Evolutionary conservation across 1,139 yeast species (phyloP).

Genomic region (Nakaseomyces bracarensis): DNA sequence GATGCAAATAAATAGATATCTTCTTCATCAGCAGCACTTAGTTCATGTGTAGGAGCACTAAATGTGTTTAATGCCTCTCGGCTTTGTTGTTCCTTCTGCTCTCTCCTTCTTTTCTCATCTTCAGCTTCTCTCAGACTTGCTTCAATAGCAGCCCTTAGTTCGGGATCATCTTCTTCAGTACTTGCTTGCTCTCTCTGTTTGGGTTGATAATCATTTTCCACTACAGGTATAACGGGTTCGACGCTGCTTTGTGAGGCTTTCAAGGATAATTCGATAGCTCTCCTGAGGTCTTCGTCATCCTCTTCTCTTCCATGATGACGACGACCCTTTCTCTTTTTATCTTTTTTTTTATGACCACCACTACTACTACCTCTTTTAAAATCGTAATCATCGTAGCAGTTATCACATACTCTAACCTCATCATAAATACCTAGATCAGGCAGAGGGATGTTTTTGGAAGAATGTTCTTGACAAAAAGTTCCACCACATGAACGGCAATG

Average conservation of each 20-base stretch:
- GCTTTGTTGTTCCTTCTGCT: conserved; percentile 14
- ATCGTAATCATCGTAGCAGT: conserved; percentile 58
- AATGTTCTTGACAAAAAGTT: conserved; percentile 78
- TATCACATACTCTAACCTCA: conserved; percentile 91
- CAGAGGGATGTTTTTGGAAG: conserved; percentile 58
- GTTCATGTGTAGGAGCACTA: conserved; percentile 44
- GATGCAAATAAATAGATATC: conserved; percentile 64
- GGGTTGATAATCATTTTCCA: conserved; percentile 11
- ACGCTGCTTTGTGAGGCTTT: conserved; percentile 40
- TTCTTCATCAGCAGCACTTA: conserved; percentile 69
- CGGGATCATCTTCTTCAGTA: conserved; percentile 66
- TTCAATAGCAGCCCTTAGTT: conserved; percentile 90
- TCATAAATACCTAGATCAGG: conserved; percentile 81
- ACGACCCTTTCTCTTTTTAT: conserved; percentile 16
- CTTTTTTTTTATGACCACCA: conserved; percentile 28
- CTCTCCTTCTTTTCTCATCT: conserved; percentile 30
- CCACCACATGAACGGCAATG: conserved; percentile 98
- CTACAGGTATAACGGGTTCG: conserved; percentile 24
- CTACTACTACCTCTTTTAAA: conserved; percentile 28
- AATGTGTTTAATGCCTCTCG: conserved; percentile 19
- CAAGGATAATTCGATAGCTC: conserved; percentile 72
- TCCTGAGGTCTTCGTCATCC: conserved; percentile 69
- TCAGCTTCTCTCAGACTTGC: conserved; percentile 77
- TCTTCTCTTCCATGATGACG: conserved; percentile 27
- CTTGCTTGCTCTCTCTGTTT: conserved; percentile 9